phyloP scores from a whole-genome alignment of 495 filamentous ascomycete genomes.

The Darksidea phi region DNA sequence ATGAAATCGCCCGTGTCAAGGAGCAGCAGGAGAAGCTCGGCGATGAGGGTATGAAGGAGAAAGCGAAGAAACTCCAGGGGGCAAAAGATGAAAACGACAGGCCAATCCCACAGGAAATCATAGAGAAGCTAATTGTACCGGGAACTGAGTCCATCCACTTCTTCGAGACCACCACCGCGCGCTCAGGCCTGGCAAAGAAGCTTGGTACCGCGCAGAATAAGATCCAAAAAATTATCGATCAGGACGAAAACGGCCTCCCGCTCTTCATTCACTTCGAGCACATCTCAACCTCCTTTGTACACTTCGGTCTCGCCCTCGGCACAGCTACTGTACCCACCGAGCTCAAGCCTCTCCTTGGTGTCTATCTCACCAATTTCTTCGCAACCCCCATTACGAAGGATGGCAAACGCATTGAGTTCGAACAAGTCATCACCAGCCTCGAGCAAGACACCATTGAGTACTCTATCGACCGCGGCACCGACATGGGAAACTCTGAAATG shows the following conservation, averaged over 20 bases:
- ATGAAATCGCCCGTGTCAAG: slow-evolving; percentile 59
- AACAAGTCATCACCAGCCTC: slow-evolving; percentile 82
- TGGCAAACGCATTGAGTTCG: slow-evolving; percentile 78
- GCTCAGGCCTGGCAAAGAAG: slow-evolving; percentile 74
- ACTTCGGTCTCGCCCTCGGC: slow-evolving; percentile 73
- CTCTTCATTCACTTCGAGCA: slow-evolving; percentile 98
- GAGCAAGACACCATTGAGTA: slow-evolving; percentile 90
- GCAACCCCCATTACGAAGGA: slow-evolving; percentile 80
- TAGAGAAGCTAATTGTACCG: slow-evolving; percentile 80
- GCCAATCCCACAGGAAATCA: slow-evolving; percentile 69
- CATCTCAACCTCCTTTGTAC: slow-evolving; percentile 84
- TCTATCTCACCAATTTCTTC: slow-evolving; percentile 92
- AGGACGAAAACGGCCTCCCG: slow-evolving; percentile 58
- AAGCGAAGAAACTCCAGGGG: slow-evolving; percentile 71
- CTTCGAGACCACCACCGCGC: slow-evolving; percentile 80
- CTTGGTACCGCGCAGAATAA: slow-evolving; percentile 65
- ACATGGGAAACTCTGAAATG: slow-evolving; percentile 74
- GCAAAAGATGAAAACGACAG: slow-evolving; percentile 81
- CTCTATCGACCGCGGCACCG: slow-evolving; percentile 61
- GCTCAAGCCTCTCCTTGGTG: slow-evolving; percentile 73
- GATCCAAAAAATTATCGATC: slow-evolving; percentile 75
- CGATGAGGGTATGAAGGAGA: slow-evolving; percentile 63
- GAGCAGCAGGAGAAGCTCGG: slow-evolving; percentile 63
- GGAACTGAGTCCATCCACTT: slow-evolving; percentile 87
- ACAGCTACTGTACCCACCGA: slow-evolving; percentile 70